Evolutionary conservation across 768 basidiomycete genomes (phyloP).

Genomic region (Termitomyces sp.): DNA sequence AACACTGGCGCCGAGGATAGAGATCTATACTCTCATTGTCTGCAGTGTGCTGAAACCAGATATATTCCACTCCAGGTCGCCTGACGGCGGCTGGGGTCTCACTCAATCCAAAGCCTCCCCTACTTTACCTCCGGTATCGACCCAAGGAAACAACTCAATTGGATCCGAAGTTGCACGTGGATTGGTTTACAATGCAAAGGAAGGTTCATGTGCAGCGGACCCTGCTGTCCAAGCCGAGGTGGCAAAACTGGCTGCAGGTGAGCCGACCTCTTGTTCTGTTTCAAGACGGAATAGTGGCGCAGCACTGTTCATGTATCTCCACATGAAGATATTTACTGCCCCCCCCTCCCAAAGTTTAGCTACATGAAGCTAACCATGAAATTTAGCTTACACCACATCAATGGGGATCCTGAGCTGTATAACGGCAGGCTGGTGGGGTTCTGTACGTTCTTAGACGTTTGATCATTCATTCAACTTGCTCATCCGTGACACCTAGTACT

Average conservation of each 20-base stretch:
- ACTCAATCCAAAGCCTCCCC: not conserved
- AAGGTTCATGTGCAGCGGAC: conserved; percentile 53
- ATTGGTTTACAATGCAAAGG: not conserved
- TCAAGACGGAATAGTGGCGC: too few species aligned
- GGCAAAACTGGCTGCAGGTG: conserved; percentile 62
- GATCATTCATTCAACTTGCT: not conserved
- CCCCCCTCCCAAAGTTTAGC: not conserved
- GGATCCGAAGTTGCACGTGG: not conserved
- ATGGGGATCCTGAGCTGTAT: conserved; percentile 75
- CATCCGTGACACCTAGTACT: conserved; percentile 43
- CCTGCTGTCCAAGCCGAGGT: conserved; percentile 73
- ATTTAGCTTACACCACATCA: conserved; percentile 54
- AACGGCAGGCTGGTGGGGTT: conserved; percentile 85
- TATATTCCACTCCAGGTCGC: conserved; percentile 31
- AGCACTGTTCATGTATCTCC: not conserved
- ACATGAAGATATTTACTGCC: not conserved
- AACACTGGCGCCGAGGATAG: conserved; percentile 66
- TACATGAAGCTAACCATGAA: conserved; percentile 5
- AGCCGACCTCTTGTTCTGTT: conserved; percentile 15
- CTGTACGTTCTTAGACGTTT: conserved; percentile 40
- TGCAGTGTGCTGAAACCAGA: conserved; percentile 67
- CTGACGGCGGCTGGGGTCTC: not conserved
- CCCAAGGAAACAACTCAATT: not conserved
- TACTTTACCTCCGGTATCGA: not conserved
- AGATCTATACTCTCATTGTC: conserved; percentile 70